Conservation (phyloP, 1,139 yeast genomes). For the Suhomyces wounanorum region DNA sequence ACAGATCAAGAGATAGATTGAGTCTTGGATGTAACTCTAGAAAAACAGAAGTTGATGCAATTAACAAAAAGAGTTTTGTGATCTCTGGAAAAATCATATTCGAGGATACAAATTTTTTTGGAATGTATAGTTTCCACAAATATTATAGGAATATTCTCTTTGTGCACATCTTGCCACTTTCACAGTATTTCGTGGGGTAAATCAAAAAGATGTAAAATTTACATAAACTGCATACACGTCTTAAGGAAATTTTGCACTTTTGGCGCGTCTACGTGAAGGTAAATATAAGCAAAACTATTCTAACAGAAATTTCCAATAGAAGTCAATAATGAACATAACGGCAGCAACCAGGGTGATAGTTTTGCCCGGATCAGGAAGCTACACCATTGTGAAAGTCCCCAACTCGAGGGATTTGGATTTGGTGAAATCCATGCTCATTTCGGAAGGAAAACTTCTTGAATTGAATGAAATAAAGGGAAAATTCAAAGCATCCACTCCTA, state of each 20-base stretch:
- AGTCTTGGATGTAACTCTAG: too few species aligned
- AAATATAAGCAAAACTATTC: not conserved
- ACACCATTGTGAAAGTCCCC: slow-evolving; percentile 30
- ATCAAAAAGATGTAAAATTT: too few species aligned
- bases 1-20: too few species aligned
- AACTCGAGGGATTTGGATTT: slow-evolving; percentile 18
- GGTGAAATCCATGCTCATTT: slow-evolving; percentile 25
- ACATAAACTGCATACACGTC: not conserved
- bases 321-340: slow-evolving; percentile 17
- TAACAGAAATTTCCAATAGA: not conserved
- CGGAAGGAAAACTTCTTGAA: slow-evolving; percentile 28
- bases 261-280: not conserved
- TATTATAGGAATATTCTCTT: too few species aligned
- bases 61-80: too few species aligned
- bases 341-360: slow-evolving; percentile 21
- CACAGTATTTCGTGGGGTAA: too few species aligned
- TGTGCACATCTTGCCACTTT: too few species aligned
- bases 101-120: too few species aligned
- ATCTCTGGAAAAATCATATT: too few species aligned
- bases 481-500: slow-evolving; percentile 18
- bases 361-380: slow-evolving; percentile 21
- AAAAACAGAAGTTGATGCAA: too few species aligned
- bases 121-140: too few species aligned
- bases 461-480: slow-evolving; percentile 34
- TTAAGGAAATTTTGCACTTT: not conserved